Conservation (phyloP, 345 rosid species). For the Raphanus raphanistrum region DNA sequence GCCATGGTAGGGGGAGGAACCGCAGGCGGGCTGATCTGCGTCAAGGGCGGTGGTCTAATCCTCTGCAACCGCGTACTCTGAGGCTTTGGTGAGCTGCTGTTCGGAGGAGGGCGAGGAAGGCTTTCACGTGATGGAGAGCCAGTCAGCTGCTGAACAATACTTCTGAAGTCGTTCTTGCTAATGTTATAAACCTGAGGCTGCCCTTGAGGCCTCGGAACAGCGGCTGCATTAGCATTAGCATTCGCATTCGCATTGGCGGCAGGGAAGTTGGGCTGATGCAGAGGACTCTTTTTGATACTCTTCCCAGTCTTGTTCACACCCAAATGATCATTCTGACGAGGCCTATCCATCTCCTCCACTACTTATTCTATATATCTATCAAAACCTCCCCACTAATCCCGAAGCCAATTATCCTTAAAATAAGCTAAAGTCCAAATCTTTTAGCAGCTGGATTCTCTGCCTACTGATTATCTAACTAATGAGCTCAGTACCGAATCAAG, state of each 20-base stretch:
- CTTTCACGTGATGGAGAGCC: slow-evolving; percentile 80
- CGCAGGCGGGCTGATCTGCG: slow-evolving; percentile 63
- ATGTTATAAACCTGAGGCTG: slow-evolving; percentile 96
- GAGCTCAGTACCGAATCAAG: slow-evolving; percentile 20
- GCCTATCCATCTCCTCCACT: slow-evolving; percentile 62
- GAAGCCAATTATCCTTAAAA: background rate
- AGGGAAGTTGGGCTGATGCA: slow-evolving; percentile 69
- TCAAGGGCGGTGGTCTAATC: slow-evolving; percentile 81
- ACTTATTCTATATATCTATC: too few species aligned
- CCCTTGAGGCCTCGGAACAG: slow-evolving; percentile 70
- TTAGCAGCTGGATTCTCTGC: background rate
- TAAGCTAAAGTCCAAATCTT: slow-evolving; percentile 13
- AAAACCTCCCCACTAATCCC: slow-evolving; percentile 11
- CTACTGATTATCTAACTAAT: background rate
- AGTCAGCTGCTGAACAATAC: slow-evolving; percentile 85
- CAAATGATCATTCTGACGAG: slow-evolving; percentile 65
- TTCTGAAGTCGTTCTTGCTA: slow-evolving; percentile 86
- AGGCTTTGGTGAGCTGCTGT: slow-evolving; percentile 65
- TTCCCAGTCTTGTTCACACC: slow-evolving; percentile 87
- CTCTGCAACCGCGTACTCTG: slow-evolving; percentile 76
- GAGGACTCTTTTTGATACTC: slow-evolving; percentile 81
- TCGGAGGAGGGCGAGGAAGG: slow-evolving; percentile 82
- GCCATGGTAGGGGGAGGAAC: slow-evolving; percentile 42
- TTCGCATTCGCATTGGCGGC: background rate
- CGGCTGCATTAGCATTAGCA: slow-evolving; percentile 32